Base-by-base conservation (phyloP, 192 early-diverging fungal genomes). In the Umbelopsis sp. region DNA sequence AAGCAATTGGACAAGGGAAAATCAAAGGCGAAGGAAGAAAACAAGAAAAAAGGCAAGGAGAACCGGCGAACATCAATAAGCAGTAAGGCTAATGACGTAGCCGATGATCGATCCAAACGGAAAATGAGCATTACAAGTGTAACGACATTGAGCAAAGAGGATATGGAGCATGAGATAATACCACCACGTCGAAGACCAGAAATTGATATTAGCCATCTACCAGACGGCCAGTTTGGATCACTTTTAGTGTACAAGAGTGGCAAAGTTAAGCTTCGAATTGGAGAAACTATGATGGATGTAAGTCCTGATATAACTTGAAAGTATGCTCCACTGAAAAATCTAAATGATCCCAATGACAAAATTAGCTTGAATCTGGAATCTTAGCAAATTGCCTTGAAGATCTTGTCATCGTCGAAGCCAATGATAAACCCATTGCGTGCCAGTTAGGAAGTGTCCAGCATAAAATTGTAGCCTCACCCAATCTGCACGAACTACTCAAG, bases 201-300 rank as follows among this genome's bases (percentile, higher is more conserved):
- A 0, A 24, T 78, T 1, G 52, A 59, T 4, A 21, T 78, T 1
- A 6, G 26, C 20, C 69, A 74, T 9, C 53, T 78, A 56, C 74
- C 77, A 25, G 85, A 88, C 22, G 90, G 90, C 17, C 69, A 78
- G 56, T 77, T 89, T 51, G 90, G 90, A 12, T 83, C 83, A 59
- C 41, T 91, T 65, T 44, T 88, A 4, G 76, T 91, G 0, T 89
- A 87, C 71, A 86, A 88, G 80, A 86, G 83, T 41, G 90, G 88
- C 6, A 88, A 88, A 68, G 86, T 90, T 73, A 88, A 88, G 78
- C 70, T 91, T 69, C 77, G 82, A 50, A 66, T 91, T 43, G 90
- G 90, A 20, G 79, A 85, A 26, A 74, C 90, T 34, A 36, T 86
- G 2, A 79, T 90, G 75, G 90, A 91, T 44, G 84, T 87, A 16